These are phyloP conservation scores for Xylaria sp. DNA, from an alignment of 2,329 filamentous ascomycete species.

Conservation along the genomic window DNA sequence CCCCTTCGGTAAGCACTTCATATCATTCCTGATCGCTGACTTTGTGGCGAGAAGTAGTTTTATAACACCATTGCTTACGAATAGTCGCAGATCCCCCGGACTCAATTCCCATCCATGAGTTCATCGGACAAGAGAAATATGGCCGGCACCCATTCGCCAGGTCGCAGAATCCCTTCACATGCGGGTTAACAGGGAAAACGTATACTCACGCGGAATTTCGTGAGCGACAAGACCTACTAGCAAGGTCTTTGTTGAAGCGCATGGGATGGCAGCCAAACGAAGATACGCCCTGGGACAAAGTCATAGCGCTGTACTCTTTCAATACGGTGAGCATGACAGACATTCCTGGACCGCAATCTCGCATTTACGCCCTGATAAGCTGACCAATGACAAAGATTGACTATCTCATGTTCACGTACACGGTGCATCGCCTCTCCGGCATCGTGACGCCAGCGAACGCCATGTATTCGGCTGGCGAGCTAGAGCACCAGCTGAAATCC, in stretches of 20 bases:
- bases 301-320: conserved; percentile 75
- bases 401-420: conserved; percentile 73
- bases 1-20: conserved; percentile 44
- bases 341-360: neutral
- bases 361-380: neutral
- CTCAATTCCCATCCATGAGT: conserved; percentile 73
- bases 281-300: conserved; percentile 81
- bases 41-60: neutral
- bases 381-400: conserved; percentile 61
- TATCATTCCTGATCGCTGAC: neutral
- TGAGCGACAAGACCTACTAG: conserved; percentile 72
- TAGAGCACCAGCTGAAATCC: conserved; percentile 74
- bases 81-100: conserved; percentile 61
- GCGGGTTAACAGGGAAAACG: conserved; percentile 73
- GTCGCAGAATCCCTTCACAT: conserved; percentile 76
- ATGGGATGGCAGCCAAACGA: conserved; percentile 76
- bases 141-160: conserved; percentile 69
- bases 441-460: conserved; percentile 77
- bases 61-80: neutral
- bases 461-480: conserved; percentile 72
- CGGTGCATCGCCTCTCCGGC: conserved; percentile 74
- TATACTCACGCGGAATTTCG: conserved; percentile 71
- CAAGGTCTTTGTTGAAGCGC: conserved; percentile 72
- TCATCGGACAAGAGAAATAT: conserved; percentile 75
- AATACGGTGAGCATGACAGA: conserved; percentile 65